phyloP scores from a whole-genome alignment of 257 asterid species.

The Linaria vulgaris region DNA sequence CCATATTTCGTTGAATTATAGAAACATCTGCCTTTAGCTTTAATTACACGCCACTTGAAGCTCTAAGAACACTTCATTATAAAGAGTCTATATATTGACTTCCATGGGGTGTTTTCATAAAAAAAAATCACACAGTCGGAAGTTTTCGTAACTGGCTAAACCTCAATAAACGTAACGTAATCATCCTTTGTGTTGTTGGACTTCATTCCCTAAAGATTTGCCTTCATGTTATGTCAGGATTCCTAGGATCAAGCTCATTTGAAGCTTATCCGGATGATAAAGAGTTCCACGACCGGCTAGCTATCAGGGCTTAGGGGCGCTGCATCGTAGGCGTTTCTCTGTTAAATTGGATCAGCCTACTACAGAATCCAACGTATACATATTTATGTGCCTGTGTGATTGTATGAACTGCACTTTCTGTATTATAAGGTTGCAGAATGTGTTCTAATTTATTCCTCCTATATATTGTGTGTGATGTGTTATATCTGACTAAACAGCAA shows the following conservation, averaged over 20 bases:
- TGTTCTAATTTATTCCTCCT: not conserved
- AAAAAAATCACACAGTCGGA: too few relatives aligned
- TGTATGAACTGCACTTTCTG: not conserved
- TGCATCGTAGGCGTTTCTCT: too few relatives aligned
- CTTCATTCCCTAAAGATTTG: not conserved
- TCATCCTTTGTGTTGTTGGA: too few relatives aligned
- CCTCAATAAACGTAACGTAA: too few relatives aligned
- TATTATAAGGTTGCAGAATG: not conserved
- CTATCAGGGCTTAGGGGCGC: not conserved
- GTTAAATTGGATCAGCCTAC: not conserved
- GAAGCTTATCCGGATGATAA: not conserved
- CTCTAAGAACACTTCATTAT: too few relatives aligned
- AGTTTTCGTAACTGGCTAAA: too few relatives aligned
- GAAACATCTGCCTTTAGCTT: too few relatives aligned
- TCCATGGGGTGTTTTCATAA: too few relatives aligned
- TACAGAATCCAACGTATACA: not conserved
- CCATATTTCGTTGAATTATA: too few relatives aligned
- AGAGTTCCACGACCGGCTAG: not conserved
- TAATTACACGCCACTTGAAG: too few relatives aligned
- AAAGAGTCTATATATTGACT: too few relatives aligned
- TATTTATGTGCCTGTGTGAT: too few relatives aligned
- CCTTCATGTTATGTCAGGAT: not conserved
- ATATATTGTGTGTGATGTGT: not conserved
- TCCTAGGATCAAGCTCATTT: not conserved
- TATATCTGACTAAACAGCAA: not conserved